Percentiles rank a stretch among this genome's conserved stretches.
phyloP scores from a whole-genome alignment of 2,329 filamentous ascomycete genomes.

The Scorias spongiosa region DNA sequence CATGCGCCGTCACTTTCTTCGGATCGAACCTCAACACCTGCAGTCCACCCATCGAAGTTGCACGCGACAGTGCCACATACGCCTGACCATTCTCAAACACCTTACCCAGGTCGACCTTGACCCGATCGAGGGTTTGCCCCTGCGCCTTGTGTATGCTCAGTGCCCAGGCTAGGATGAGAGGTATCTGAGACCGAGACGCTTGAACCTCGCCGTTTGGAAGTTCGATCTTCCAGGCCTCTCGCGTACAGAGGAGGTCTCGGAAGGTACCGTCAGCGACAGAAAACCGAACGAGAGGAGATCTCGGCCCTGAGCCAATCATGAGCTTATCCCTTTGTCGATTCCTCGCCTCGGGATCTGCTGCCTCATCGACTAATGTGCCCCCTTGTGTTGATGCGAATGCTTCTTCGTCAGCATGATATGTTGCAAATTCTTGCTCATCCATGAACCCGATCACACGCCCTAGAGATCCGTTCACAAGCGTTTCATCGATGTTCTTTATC shows the following conservation, averaged over 20 bases:
- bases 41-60: slow-evolving; percentile 71
- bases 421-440: slow-evolving; percentile 47
- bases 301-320: slow-evolving; percentile 34
- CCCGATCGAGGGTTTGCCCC: slow-evolving; percentile 81
- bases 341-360: neutral
- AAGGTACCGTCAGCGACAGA: slow-evolving; percentile 61
- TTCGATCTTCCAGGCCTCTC: slow-evolving; percentile 92
- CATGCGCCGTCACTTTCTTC: slow-evolving; percentile 85
- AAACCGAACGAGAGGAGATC: slow-evolving; percentile 78
- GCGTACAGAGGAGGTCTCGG: slow-evolving; percentile 64
- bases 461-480: slow-evolving; percentile 83
- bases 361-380: slow-evolving; percentile 27
- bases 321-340: slow-evolving; percentile 40
- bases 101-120: slow-evolving; percentile 82
- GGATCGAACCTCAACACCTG: slow-evolving; percentile 83
- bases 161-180: slow-evolving; percentile 90
- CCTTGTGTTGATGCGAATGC: slow-evolving; percentile 33
- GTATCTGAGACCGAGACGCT: slow-evolving; percentile 59
- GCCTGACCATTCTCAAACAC: slow-evolving; percentile 97
- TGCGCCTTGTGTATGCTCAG: slow-evolving; percentile 97
- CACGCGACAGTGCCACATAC: slow-evolving; percentile 89
- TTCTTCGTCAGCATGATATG: slow-evolving; percentile 39
- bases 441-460: slow-evolving; percentile 76
- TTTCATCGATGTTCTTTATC: slow-evolving; percentile 97
- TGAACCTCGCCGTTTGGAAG: slow-evolving; percentile 90